Evolutionary conservation across 768 basidiomycete genomes (phyloP).

Genomic region (Amanita rimosa): DNA sequence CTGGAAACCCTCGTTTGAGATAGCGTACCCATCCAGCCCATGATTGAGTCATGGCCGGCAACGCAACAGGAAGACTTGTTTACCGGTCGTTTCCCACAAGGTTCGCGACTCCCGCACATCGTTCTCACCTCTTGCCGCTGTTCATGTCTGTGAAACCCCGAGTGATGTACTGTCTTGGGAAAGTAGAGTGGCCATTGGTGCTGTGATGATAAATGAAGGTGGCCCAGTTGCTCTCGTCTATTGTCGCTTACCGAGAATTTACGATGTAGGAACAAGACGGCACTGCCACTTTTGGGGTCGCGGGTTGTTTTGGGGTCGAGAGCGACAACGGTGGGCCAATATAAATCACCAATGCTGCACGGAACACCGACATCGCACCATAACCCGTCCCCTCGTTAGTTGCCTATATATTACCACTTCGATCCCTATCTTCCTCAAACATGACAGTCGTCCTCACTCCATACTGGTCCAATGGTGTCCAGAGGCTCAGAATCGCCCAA

Average conservation of each 20-base stretch:
- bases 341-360: not conserved
- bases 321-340: not conserved
- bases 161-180: not conserved
- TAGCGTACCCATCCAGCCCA: not conserved
- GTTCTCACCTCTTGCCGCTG: not conserved
- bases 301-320: not conserved
- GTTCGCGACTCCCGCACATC: not conserved
- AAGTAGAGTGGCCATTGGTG: not conserved
- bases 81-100: not conserved
- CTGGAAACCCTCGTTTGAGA: no score
- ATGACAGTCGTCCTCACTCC: conserved; percentile 63
- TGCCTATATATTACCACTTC: conserved; percentile 3
- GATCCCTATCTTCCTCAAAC: not conserved
- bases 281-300: conserved; percentile 3
- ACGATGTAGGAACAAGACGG: conserved; percentile 2
- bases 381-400: conserved; percentile 3
- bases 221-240: not conserved
- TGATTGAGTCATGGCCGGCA: no score
- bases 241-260: not conserved
- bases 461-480: conserved; percentile 58
- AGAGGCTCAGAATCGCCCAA: conserved; percentile 54
- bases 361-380: not conserved
- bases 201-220: no score
- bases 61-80: not conserved
- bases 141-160: no score